A percentile compares a stretch with the other conserved stretches of the same genome.
Evolutionary conservation across 306 rosid genomes (phyloP).

Genomic region (Trifolium fragiferum): DNA sequence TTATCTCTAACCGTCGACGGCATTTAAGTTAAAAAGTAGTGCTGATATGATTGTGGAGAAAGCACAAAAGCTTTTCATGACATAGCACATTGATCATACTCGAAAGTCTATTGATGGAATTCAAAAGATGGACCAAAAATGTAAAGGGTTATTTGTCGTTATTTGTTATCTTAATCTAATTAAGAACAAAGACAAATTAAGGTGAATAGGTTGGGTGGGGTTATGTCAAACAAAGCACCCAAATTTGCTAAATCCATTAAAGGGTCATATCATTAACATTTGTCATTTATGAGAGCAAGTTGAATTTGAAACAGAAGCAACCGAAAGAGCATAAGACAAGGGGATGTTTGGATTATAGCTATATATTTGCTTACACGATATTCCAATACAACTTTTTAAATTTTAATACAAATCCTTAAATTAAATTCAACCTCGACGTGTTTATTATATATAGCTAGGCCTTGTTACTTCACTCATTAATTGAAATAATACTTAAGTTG

Average conservation of each 20-base stretch:
- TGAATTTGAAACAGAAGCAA: slow-evolving; percentile 7
- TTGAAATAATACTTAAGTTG: neutral
- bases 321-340: slow-evolving; percentile 21
- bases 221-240: slow-evolving; percentile 12
- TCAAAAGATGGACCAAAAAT: neutral
- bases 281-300: slow-evolving; percentile 26
- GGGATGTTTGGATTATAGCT: slow-evolving; percentile 29
- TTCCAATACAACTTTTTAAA: slow-evolving; percentile 33
- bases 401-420: neutral
- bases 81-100: neutral
- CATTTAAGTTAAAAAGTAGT: neutral
- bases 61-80: slow-evolving; percentile 32
- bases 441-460: slow-evolving; percentile 10
- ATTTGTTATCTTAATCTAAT: neutral
- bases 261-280: slow-evolving; percentile 1
- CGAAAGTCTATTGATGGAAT: neutral
- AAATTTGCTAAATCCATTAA: slow-evolving; percentile 27
- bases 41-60: neutral
- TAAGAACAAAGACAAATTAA: slow-evolving; percentile 26
- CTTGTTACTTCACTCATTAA: neutral
- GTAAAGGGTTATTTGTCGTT: slow-evolving; percentile 37
- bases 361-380: slow-evolving; percentile 38
- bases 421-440: neutral
- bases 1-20: no score
- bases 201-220: slow-evolving; percentile 37